Conservation (phyloP, 805 yeast genomes). For the Nakazawaea ernobii region DNA sequence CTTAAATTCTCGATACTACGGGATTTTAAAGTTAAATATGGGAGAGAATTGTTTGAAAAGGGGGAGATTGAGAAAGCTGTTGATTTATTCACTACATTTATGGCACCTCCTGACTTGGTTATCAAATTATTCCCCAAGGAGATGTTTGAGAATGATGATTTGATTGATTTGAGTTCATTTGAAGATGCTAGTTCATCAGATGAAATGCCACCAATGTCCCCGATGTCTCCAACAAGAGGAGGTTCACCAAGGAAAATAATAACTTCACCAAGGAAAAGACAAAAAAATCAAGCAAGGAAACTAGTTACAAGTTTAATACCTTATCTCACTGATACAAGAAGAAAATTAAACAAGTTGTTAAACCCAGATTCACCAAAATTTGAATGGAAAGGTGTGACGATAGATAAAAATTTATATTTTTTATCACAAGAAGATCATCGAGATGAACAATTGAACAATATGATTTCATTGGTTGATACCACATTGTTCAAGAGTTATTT, state of each 20-base stretch:
- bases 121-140: conserved; percentile 38
- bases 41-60: conserved; percentile 24
- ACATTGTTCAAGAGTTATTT: conserved; percentile 71
- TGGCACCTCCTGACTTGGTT: conserved; percentile 56
- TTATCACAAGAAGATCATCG: conserved; percentile 18
- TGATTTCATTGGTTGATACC: conserved; percentile 59
- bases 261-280: neutral
- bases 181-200: neutral
- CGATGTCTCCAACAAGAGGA: conserved; percentile 7
- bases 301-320: conserved; percentile 38
- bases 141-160: conserved; percentile 7
- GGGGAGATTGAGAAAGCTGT: conserved; percentile 31
- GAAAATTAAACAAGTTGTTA: conserved; percentile 38
- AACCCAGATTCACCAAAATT: conserved; percentile 28
- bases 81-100: conserved; percentile 40
- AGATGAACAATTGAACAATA: conserved; percentile 27
- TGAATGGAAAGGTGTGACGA: conserved; percentile 41
- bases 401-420: conserved; percentile 34
- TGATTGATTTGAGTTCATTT: neutral
- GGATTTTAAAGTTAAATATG: conserved; percentile 37
- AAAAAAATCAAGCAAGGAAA: conserved; percentile 19
- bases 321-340: conserved; percentile 46
- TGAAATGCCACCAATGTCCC: neutral
- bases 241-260: conserved; percentile 9
- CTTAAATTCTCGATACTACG: conserved; percentile 30